Conservation (phyloP, 2,329 filamentous ascomycete species). For the Pseudodiploospora longispora region DNA sequence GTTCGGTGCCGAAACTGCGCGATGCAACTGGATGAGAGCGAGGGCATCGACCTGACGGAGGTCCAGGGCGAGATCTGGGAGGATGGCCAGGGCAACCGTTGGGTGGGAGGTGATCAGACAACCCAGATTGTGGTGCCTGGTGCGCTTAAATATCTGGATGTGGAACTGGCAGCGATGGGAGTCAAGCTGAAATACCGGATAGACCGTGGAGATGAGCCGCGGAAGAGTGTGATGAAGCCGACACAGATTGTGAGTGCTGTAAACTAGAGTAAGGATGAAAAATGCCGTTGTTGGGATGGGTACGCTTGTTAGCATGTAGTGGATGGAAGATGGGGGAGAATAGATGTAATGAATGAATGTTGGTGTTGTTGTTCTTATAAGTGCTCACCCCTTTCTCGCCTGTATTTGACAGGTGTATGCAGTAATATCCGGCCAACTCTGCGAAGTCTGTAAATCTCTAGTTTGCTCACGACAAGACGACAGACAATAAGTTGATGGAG, state of each 20-base stretch:
- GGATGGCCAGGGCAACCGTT: conserved; percentile 76
- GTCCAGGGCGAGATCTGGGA: conserved; percentile 78
- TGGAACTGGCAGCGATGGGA: conserved; percentile 93
- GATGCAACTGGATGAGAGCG: conserved; percentile 47
- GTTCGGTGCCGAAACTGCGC: conserved; percentile 79
- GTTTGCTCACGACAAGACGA: too few species aligned
- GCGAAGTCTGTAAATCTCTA: too few species aligned
- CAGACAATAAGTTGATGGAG: too few species aligned
- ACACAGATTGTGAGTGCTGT: conserved; percentile 5
- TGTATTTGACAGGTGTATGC: too few species aligned
- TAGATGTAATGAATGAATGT: too few species aligned
- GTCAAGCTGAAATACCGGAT: conserved; percentile 80
- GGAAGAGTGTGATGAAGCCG: conserved; percentile 42
- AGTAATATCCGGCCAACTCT: too few species aligned
- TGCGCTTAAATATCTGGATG: conserved; percentile 86
- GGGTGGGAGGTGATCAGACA: conserved; percentile 82
- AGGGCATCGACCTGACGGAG: conserved; percentile 47
- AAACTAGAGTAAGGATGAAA: too few species aligned
- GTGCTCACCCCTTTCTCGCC: too few species aligned
- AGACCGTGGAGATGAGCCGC: conserved; percentile 55
- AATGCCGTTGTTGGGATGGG: too few species aligned
- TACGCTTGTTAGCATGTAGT: too few species aligned
- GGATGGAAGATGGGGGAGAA: too few species aligned
- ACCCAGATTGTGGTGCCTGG: conserved; percentile 88
- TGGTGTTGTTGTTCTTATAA: too few species aligned